Evolutionary conservation across 2,329 filamentous ascomycete genomes (phyloP).

Genomic region (Tolypocladium amazonense): DNA sequence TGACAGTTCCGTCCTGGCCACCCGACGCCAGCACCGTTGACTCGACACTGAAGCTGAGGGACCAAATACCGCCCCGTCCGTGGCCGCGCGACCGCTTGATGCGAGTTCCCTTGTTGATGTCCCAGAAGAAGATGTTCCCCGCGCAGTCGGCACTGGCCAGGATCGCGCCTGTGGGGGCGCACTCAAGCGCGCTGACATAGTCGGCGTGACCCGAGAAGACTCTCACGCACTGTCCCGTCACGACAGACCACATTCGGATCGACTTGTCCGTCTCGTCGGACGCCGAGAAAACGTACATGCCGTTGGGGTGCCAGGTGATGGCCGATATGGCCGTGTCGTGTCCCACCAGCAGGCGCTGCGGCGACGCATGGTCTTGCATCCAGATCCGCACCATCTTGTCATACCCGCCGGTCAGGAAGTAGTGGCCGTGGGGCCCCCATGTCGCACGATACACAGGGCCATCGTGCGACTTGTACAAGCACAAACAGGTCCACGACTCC

Average conservation of each 20-base stretch:
- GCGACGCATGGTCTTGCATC: slow-evolving; percentile 86
- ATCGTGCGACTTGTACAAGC: slow-evolving; percentile 88
- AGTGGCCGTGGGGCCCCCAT: slow-evolving; percentile 91
- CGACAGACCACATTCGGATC: slow-evolving; percentile 94
- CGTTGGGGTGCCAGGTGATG: slow-evolving; percentile 91
- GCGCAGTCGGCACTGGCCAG: slow-evolving; percentile 84
- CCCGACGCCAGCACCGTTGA: slow-evolving; percentile 83
- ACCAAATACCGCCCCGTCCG: slow-evolving; percentile 87
- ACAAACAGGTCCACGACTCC: slow-evolving; percentile 83
- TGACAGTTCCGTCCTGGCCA: slow-evolving; percentile 84
- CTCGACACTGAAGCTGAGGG: slow-evolving; percentile 85
- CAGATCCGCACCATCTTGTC: slow-evolving; percentile 87
- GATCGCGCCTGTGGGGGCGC: slow-evolving; percentile 77
- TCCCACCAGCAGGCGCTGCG: slow-evolving; percentile 77
- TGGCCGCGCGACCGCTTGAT: slow-evolving; percentile 93
- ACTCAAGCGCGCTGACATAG: slow-evolving; percentile 75
- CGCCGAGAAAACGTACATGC: slow-evolving; percentile 84
- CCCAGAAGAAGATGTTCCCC: slow-evolving; percentile 91
- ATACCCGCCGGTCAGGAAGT: slow-evolving; percentile 79
- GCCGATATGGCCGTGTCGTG: slow-evolving; percentile 90
- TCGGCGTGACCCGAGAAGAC: slow-evolving; percentile 88
- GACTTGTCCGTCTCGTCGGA: slow-evolving; percentile 79
- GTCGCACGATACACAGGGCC: slow-evolving; percentile 79
- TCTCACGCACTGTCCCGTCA: slow-evolving; percentile 75
- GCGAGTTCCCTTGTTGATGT: slow-evolving; percentile 72